Evolutionary conservation across 2,329 filamentous ascomycete species (phyloP), one percentile per base, ranked within the genome.

Genomic region (Diaporthe ampelina): DNA sequence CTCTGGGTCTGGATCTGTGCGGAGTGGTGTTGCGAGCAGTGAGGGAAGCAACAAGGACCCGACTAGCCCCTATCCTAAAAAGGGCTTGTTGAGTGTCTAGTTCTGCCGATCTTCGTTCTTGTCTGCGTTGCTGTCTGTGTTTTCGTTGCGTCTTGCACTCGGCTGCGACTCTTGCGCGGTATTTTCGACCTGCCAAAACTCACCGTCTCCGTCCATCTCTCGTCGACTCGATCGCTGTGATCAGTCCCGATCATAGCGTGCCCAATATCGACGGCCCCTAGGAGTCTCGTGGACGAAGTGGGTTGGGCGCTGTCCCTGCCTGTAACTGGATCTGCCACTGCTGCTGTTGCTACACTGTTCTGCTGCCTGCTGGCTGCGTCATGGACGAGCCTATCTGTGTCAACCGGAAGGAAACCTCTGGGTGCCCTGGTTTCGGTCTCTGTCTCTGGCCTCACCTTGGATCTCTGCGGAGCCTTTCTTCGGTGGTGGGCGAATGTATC

Each of bases 1-100:
- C 6, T 50, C 45, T n/a, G 45, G 45, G 4, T 78, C 77, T 15
- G 80, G 80, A 35, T 77, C 78, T n/a, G 72, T 81, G 61, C 80
- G 82, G 52, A 86, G 84, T 61, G 84, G 84, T 74, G 84, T 84
- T 76, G 86, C 84, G 43, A 89, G 87, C 77, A 86, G 87, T 52
- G 79, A 79, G 65, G 85, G 84, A n/a, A 89, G 88, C 78, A 79
- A 85, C 48, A 83, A 84, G 68, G 89, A 90, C 78, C 86, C 88
- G 32, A 85, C 84, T 75, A 91, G 90, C 79, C 89, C 88, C 1
- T 52, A 71, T 80, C 40, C 81, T 73, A 78, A 29, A 19, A 40
- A 37, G 74, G n/a, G n/a, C 35, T 43, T 43, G 65, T 48, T 70
- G 61, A 50, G 52, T n/a, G 54, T 37, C 43, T 50, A 29, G 32